These are phyloP conservation scores for Leucaena leucocephala DNA, from an alignment of 306 rosid genomes.

Conservation along the genomic window DNA sequence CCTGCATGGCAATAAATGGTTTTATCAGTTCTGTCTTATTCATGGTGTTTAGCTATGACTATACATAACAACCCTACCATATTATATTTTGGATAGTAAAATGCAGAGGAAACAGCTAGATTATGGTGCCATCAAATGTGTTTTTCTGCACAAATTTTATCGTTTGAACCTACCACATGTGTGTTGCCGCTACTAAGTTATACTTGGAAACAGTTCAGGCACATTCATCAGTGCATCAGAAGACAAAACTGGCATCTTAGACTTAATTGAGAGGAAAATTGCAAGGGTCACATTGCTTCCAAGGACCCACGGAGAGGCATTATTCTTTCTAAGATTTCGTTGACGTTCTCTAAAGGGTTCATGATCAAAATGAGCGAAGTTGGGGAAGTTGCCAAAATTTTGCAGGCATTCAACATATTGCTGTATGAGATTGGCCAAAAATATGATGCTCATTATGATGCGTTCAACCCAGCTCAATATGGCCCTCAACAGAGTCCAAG, in stretches of 20 bases:
- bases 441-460: slow-evolving; percentile 68
- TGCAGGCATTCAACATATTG: slow-evolving; percentile 67
- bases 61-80: not conserved
- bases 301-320: slow-evolving; percentile 58
- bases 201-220: slow-evolving; percentile 55
- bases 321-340: slow-evolving; percentile 5
- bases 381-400: slow-evolving; percentile 19
- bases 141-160: slow-evolving; percentile 1
- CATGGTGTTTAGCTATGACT: not conserved
- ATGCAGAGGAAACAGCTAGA: not conserved
- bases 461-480: slow-evolving; percentile 56
- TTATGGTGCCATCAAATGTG: slow-evolving; percentile 1
- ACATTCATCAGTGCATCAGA: slow-evolving; percentile 58
- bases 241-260: slow-evolving; percentile 55
- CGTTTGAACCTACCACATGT: not conserved
- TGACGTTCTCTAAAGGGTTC: slow-evolving; percentile 35
- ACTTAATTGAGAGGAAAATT: slow-evolving; percentile 57
- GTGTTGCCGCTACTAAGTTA: slow-evolving; percentile 19
- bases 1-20: not conserved
- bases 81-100: not conserved
- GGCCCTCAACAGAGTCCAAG: slow-evolving; percentile 61
- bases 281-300: slow-evolving; percentile 64
- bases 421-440: slow-evolving; percentile 67
- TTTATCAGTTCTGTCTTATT: not conserved
- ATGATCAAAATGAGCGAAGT: slow-evolving; percentile 35